These are phyloP conservation scores for Helminthosporium solani DNA, from an alignment of 2,329 filamentous ascomycete species.

Conservation along the genomic window DNA sequence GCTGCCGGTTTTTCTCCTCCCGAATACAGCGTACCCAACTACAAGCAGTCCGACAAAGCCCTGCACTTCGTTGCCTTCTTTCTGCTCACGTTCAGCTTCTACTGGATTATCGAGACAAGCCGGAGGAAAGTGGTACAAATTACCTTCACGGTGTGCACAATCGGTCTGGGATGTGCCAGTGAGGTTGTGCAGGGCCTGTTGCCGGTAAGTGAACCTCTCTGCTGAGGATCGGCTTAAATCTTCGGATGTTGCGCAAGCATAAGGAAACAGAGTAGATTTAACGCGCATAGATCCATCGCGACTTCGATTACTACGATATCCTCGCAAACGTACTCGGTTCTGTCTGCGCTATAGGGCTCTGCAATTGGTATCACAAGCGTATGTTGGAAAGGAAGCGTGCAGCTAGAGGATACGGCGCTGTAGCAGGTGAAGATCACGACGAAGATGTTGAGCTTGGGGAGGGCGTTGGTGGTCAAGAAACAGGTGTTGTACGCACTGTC, in stretches of 20 bases:
- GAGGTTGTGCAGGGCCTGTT: conserved; percentile 75
- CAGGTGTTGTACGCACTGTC: conserved; percentile 59
- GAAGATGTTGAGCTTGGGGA: conserved; percentile 75
- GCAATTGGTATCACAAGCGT: conserved; percentile 89
- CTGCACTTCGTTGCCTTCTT: conserved; percentile 90
- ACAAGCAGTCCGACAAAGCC: conserved; percentile 79
- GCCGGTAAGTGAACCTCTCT: conserved; percentile 44
- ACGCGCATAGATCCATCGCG: conserved; percentile 46
- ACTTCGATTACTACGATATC: conserved; percentile 80
- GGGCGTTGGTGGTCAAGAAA: conserved; percentile 59
- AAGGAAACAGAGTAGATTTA: conserved; percentile 6
- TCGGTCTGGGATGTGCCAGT: conserved; percentile 69
- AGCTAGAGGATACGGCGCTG: conserved; percentile 68
- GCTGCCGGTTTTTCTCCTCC: conserved; percentile 70
- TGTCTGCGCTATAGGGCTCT: conserved; percentile 68
- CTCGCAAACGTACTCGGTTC: conserved; percentile 84
- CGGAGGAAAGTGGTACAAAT: conserved; percentile 82
- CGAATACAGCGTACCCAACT: conserved; percentile 52
- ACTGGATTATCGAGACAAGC: conserved; percentile 94
- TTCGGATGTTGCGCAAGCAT: background rate
- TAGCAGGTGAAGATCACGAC: conserved; percentile 61
- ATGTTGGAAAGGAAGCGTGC: conserved; percentile 87
- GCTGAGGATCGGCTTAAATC: too few relatives aligned
- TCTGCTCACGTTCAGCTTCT: conserved; percentile 80
- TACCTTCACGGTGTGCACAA: conserved; percentile 77